Evolutionary conservation across 345 rosid species (phyloP).

Genomic region (Brassica napus): DNA sequence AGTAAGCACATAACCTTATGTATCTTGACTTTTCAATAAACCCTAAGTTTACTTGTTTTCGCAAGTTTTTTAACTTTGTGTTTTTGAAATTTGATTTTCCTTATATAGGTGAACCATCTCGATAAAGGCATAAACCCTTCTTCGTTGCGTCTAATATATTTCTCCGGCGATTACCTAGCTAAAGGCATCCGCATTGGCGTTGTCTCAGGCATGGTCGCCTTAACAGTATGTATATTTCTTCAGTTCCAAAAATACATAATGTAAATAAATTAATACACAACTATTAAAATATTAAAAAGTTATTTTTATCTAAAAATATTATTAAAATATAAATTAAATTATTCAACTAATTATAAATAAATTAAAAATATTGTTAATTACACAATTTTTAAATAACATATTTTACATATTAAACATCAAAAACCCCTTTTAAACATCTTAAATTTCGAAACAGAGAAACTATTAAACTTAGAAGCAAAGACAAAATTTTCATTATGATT

Average conservation of each 20-base stretch:
- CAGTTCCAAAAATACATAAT: neutral
- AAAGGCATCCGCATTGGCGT: conserved; percentile 79
- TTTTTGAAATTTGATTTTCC: conserved; percentile 2
- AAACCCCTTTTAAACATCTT: neutral
- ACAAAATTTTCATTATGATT: neutral
- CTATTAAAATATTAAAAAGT: neutral
- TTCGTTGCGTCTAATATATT: conserved; percentile 58
- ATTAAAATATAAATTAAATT: neutral
- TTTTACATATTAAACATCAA: neutral
- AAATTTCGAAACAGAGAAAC: neutral
- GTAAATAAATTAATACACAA: neutral
- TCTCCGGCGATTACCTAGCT: conserved; percentile 57
- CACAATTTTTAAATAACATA: neutral
- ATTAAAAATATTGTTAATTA: neutral
- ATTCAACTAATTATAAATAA: neutral
- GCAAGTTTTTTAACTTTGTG: neutral
- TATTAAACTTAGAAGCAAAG: neutral
- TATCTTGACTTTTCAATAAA: neutral
- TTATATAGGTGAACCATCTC: conserved; percentile 61
- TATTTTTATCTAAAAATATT: neutral
- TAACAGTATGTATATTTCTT: conserved; percentile 51
- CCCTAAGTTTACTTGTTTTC: neutral
- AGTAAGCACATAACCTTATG: conserved; percentile 44
- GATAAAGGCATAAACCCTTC: conserved; percentile 82
- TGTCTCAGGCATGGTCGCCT: conserved; percentile 81